Evolutionary conservation across 345 rosid genomes (phyloP).

Genomic region (Eucalyptus marginata): DNA sequence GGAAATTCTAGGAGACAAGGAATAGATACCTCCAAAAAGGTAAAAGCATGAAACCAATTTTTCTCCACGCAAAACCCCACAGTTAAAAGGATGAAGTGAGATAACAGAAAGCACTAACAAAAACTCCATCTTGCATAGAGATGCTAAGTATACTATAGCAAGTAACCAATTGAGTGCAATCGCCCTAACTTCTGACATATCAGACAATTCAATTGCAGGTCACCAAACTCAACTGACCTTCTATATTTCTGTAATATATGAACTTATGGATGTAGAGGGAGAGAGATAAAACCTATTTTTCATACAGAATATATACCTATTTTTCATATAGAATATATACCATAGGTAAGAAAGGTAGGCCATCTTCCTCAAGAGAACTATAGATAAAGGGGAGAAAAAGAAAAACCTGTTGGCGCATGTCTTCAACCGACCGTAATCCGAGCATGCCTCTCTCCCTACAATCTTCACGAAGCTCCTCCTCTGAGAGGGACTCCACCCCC

Average conservation of each 20-base stretch:
- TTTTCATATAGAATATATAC: neutral
- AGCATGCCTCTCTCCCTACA: conserved; percentile 77
- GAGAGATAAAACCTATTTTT: neutral
- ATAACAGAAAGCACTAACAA: neutral
- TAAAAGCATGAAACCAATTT: neutral
- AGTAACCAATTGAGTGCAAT: neutral
- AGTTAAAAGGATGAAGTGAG: neutral
- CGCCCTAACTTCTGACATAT: neutral
- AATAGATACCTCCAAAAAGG: neutral
- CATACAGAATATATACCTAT: neutral
- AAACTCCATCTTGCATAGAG: neutral
- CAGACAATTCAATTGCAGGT: neutral
- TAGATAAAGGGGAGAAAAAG: neutral
- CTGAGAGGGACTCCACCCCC: conserved; percentile 64
- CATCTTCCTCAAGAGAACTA: neutral
- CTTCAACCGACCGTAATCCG: conserved; percentile 51
- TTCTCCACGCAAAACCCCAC: neutral
- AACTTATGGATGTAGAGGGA: neutral
- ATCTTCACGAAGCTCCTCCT: conserved; percentile 67
- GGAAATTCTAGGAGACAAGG: neutral
- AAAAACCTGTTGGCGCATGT: conserved; percentile 70
- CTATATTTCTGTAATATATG: neutral
- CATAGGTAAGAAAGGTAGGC: neutral
- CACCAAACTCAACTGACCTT: neutral
- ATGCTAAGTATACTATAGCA: neutral